A percentile compares a stretch with the other conserved stretches of the same genome.
These are phyloP conservation scores for Talaromyces sp. DNA, from an alignment of 2,329 filamentous ascomycete species.

Conservation along the genomic window DNA sequence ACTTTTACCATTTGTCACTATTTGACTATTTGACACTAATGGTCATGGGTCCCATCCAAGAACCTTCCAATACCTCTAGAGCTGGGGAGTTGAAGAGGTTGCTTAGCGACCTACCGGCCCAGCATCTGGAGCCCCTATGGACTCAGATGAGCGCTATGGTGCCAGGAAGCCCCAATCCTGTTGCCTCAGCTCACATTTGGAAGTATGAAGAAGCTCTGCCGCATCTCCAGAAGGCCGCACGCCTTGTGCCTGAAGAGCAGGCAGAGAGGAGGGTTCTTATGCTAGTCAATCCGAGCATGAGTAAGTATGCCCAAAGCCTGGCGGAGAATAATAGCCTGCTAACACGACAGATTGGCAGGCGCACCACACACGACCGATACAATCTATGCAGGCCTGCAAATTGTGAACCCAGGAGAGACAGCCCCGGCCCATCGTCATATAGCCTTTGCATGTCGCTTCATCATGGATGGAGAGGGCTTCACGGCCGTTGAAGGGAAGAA, in stretches of 20 bases:
- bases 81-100: neutral
- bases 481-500: neutral
- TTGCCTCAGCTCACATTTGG: neutral
- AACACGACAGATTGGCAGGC: neutral
- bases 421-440: conserved; percentile 55
- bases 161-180: neutral
- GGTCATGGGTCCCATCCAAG: neutral
- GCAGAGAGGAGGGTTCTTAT: neutral
- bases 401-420: conserved; percentile 54
- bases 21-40: neutral
- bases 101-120: neutral
- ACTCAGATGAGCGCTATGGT: neutral
- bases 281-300: neutral
- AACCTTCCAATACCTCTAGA: neutral
- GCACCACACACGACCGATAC: neutral
- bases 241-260: neutral
- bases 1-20: neutral
- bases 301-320: neutral
- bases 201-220: neutral
- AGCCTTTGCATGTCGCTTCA: conserved; percentile 35
- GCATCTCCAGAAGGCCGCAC: neutral
- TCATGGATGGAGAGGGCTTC: conserved; percentile 30
- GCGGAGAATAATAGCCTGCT: neutral
- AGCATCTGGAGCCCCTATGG: neutral
- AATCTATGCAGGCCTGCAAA: conserved; percentile 37